A percentile compares a stretch with the other conserved stretches of the same genome.
These are phyloP conservation scores for Lophium mytilinum DNA, from an alignment of 495 filamentous ascomycete species.

Conservation along the genomic window DNA sequence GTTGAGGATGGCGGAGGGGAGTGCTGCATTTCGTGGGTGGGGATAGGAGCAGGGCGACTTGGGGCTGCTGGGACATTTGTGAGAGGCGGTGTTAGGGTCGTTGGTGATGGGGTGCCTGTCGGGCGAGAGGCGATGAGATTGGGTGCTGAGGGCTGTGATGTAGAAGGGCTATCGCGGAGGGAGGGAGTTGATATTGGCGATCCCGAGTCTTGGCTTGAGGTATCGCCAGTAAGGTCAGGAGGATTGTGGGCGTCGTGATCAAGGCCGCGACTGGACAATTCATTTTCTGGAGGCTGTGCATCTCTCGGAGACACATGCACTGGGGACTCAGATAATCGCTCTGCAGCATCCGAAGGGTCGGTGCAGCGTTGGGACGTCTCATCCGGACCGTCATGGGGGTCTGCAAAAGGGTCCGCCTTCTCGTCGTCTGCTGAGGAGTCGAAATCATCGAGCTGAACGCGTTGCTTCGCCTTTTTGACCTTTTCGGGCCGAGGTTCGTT, in stretches of 20 bases:
- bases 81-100: slow-evolving; percentile 1
- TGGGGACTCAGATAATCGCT: slow-evolving; percentile 67
- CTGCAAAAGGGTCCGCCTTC: slow-evolving; percentile 31
- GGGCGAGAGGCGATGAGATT: slow-evolving; percentile 8
- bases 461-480: slow-evolving; percentile 42
- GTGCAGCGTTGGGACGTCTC: slow-evolving; percentile 15
- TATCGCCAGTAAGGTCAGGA: slow-evolving; percentile 18
- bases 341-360: slow-evolving; percentile 24
- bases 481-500: slow-evolving; percentile 27
- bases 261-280: slow-evolving; percentile 9
- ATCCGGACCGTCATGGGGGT: slow-evolving; percentile 21
- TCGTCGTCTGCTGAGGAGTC: slow-evolving; percentile 37
- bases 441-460: slow-evolving; percentile 41
- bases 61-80: slow-evolving; percentile 3
- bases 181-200: slow-evolving; percentile 24
- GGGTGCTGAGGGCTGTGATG: slow-evolving; percentile 7
- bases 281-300: slow-evolving; percentile 17
- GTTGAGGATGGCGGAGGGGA: slow-evolving; percentile 14
- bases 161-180: slow-evolving; percentile 16
- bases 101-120: slow-evolving; percentile 13
- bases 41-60: slow-evolving; percentile 21
- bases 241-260: slow-evolving; percentile 24
- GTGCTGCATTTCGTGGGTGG: slow-evolving; percentile 15
- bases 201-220: slow-evolving; percentile 21
- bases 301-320: slow-evolving; percentile 52